Evolutionary conservation across 495 filamentous ascomycete genomes (phyloP), one percentile per base, ranked within the genome.

Genomic region (Hypomontagnella submonticulosa): DNA sequence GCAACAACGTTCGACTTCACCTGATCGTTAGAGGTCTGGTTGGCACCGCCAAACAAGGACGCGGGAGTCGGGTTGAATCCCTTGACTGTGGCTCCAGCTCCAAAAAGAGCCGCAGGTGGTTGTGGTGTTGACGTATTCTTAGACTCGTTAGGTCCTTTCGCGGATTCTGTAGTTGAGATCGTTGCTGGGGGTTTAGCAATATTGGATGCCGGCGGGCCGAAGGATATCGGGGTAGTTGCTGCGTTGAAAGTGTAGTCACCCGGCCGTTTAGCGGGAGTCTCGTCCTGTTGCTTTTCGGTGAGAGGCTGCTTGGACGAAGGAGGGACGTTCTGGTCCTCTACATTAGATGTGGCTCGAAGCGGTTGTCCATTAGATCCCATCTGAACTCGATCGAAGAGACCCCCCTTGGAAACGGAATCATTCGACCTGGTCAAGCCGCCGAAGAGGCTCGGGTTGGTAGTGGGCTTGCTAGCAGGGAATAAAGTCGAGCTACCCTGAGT

Each of bases 401-500:
- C 86, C 76, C 49, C 84, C 81, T 73, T 73, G 6, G 66, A 46
- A 32, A 50, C 27, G 7, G 59, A 66, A 49, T 81, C 78, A 11
- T 71, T 51, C 11, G 76, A 76, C 59, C 76, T 83, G 27, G 81
- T 73, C 12, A 88, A 77, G 40, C 85, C 82, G 50, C 87, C 86
- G 54, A 90, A 90, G 3, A 89, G 63, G 69, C 83, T 88, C 33
- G 63, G 23, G 36, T 59, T 44, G 19, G 16, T 60, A 32, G 49
- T 56, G 2, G 66, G 42, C 23, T 65, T 73, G 42, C 70, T 71
- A n/a, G 58, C 15, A 9, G 60, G 30, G 37, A 73, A 72, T 6
- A 53, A 59, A 38, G 54, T 36, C 15, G 63, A 33, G 5, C 66
- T 68, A 36, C 71, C 73, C 55, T 77, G 77, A 20, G 60, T 72